These are phyloP conservation scores for Cercospora sp. DNA, from an alignment of 2,329 filamentous ascomycete genomes.

Conservation along the genomic window DNA sequence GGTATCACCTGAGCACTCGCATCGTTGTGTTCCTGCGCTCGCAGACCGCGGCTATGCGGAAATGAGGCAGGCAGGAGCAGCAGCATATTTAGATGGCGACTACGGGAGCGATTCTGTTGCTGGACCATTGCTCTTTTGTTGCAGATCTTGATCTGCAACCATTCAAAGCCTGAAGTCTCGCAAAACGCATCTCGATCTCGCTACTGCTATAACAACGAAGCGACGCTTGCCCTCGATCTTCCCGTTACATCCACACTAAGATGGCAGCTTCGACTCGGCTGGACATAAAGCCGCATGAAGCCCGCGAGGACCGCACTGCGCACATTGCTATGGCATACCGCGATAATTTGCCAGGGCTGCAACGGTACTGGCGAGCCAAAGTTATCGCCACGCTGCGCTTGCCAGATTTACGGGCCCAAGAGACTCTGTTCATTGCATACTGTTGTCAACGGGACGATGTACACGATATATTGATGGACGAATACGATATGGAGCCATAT, in stretches of 20 bases:
- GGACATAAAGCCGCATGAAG: background rate
- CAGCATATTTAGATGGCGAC: background rate
- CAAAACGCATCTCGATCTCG: background rate
- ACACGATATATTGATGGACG: background rate
- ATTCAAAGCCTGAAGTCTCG: background rate
- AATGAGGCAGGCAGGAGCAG: background rate
- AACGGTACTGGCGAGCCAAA: background rate
- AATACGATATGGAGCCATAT: background rate
- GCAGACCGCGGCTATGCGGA: background rate
- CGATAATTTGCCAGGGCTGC: background rate
- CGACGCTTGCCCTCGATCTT: background rate
- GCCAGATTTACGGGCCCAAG: background rate
- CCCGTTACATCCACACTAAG: background rate
- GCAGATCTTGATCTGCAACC: background rate
- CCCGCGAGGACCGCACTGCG: background rate
- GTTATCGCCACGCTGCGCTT: background rate
- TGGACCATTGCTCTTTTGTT: background rate
- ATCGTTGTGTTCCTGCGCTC: background rate
- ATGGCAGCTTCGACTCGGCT: constrained; percentile 14
- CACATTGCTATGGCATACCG: background rate
- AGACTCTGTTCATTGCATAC: background rate
- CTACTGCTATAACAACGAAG: background rate
- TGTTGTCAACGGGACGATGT: background rate
- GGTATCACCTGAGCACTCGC: background rate
- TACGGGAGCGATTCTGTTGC: background rate